A percentile compares a stretch with the other conserved stretches of the same genome.
These are phyloP conservation scores for Sordaria brevicollis DNA, from an alignment of 495 filamentous ascomycete genomes.

Conservation along the genomic window DNA sequence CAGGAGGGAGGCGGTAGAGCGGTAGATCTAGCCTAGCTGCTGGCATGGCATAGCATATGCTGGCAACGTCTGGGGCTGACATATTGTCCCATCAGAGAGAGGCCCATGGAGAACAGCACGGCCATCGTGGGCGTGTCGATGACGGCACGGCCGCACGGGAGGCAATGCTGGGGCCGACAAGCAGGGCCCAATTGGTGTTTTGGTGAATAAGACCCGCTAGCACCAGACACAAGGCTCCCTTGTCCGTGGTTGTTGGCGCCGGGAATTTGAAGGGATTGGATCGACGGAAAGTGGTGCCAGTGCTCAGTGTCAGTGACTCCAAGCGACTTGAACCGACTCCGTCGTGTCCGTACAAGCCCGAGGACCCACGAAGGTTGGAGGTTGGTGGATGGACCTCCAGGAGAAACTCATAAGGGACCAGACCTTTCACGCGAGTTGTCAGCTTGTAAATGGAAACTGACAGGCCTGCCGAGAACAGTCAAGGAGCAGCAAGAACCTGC, in stretches of 20 bases:
- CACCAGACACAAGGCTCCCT: neutral
- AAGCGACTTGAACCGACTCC: neutral
- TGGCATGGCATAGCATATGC: neutral
- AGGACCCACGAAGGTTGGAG: neutral
- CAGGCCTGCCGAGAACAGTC: neutral
- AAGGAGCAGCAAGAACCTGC: neutral
- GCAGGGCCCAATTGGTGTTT: neutral
- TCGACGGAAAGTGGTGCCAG: neutral
- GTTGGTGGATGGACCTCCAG: neutral
- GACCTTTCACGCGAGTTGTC: neutral
- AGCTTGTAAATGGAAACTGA: neutral
- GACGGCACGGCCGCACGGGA: conserved; percentile 10
- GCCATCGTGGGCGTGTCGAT: conserved; percentile 1
- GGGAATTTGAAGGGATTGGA: neutral
- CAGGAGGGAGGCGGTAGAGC: neutral
- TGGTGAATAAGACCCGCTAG: neutral
- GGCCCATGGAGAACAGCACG: neutral
- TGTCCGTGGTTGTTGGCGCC: neutral
- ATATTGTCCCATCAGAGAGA: neutral
- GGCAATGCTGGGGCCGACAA: neutral
- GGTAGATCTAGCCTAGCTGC: neutral
- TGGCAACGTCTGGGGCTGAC: neutral
- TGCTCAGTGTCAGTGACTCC: neutral
- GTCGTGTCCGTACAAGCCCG: neutral
- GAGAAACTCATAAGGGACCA: neutral